Base-by-base conservation (phyloP, 306 rosid genomes). In the Prinsepia uniflora region DNA sequence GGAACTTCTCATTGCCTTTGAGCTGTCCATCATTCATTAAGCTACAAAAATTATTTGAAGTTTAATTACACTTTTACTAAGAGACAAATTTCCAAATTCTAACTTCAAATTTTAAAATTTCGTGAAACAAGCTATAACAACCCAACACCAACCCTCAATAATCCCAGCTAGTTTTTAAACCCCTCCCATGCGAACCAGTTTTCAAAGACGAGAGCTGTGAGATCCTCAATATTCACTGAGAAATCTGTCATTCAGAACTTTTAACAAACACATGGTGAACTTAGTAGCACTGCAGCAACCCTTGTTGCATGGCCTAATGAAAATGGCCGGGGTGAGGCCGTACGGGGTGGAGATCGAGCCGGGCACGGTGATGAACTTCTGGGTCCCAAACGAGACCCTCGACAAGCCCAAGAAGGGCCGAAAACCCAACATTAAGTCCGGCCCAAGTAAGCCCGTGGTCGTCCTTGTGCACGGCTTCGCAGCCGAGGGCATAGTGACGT, bases 391-490 rank as follows among this genome's bases (percentile, higher is more conserved):
- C 0, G 87, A 88, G 57, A 88, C 87, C 41, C 19, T 93, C 12
- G 20, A 78, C 0, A 90, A 84, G 62, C 86, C 85, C 19, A 90
- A 86, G 43, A 76, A 82, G 60, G 69, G 60, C 7, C 70, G 75
- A n/a, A 63, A 70, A 62, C 81, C 74, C 12, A 59, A 66, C 62
- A n/a, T 65, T 6, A 54, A n/a, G 5, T 18, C 66, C 3, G 77
- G 73, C 47, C 92, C 94, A 8, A 83, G 14, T n/a, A 90, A 89
- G 64, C 92, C 98, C 10, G 82, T 81, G 40, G 90, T 90, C 57
- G 89, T 94, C 4, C 73, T 94, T 5, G 59, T 90, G 1, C 98
- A 90, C 61, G 98, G 98, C 5, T 94, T 93, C 63, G 94, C 97
- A 0, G 76, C 81, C 0, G 98, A 93, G 48, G 98, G 98, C 1